These are phyloP conservation scores for Fagopyrum homotropicum DNA, from an alignment of 148 eudicot species.

Conservation along the genomic window DNA sequence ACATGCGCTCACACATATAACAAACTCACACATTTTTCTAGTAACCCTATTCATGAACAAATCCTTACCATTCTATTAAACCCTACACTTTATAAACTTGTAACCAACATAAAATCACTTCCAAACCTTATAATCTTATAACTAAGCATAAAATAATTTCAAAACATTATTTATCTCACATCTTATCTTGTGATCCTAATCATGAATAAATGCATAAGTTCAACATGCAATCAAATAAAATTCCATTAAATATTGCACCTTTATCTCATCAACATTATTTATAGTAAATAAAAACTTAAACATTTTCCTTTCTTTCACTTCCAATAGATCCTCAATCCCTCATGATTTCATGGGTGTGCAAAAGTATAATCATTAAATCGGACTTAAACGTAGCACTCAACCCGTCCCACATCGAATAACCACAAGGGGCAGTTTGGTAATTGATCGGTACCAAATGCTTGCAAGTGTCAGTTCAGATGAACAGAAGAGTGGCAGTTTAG, in stretches of 20 bases:
- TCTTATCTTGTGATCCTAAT: conserved; percentile 6
- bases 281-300: not conserved
- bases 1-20: too few relatives aligned
- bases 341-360: conserved; percentile 7
- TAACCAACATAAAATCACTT: too few relatives aligned
- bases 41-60: too few relatives aligned
- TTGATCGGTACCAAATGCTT: not conserved
- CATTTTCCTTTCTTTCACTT: not conserved
- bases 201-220: not conserved
- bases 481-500: not conserved
- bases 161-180: not conserved
- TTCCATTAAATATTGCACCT: conserved; percentile 4
- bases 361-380: conserved; percentile 9
- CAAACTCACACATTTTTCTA: too few relatives aligned
- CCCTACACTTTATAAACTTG: too few relatives aligned
- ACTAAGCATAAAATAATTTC: not conserved
- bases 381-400: not conserved
- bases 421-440: not conserved
- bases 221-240: not conserved
- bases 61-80: too few relatives aligned
- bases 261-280: not conserved
- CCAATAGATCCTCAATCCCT: conserved; percentile 1
- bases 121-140: not conserved
- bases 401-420: not conserved
- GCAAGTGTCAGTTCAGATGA: not conserved